Base-by-base conservation (phyloP, 2,329 filamentous ascomycete genomes). In the Colletotrichum aenigma region DNA sequence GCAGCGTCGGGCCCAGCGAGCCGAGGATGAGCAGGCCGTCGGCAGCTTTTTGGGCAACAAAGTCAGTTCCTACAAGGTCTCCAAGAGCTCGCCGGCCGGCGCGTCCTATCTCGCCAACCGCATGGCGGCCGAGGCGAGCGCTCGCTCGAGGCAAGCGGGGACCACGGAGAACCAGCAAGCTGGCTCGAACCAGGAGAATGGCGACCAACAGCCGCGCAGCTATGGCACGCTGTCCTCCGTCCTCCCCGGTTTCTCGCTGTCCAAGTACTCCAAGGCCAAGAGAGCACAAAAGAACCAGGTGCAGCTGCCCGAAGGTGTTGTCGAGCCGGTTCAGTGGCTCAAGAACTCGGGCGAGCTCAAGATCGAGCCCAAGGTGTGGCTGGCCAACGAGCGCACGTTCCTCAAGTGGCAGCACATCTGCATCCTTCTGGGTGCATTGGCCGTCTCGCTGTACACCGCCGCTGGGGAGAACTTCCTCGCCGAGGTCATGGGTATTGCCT, bases 331-430 rank as follows among this genome's bases (percentile, higher is more conserved):
- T 10, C 90, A 92, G 78, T 97, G 96, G 93, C 95, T 99, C 88
- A 99, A 99, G 88, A 97, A 99, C 85, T 91, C 94, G 38, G 96
- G 97, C 4, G 94, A 96, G 43, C 91, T 98, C 78, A 94, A 96
- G 82, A 95, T 99, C 73, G 97, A 99, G 87, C 96, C 95, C 77
- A 99, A 99, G 86, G 96, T 99, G 34, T 99, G 97, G 96, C 93
- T 99, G 73, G 97, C 97, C 70, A 99, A 99, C 85, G 96, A 99
- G 86, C 94, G 97, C 77, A 99, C 97, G 0, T 99, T 98, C 83
- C 93, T 99, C 85, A 98, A 98, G 85, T 99, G 97, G 97, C 95
- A 98, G 87, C 96, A 98, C 84, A 96, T 99, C 81, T 94, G 93
- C 77, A 92, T 99, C 65, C 89, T 99, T 16, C 92, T 99, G 28